Evolutionary conservation across 2,329 filamentous ascomycete species (phyloP), one percentile per base, ranked within the genome.

Genomic region (Colletotrichum salicis): DNA sequence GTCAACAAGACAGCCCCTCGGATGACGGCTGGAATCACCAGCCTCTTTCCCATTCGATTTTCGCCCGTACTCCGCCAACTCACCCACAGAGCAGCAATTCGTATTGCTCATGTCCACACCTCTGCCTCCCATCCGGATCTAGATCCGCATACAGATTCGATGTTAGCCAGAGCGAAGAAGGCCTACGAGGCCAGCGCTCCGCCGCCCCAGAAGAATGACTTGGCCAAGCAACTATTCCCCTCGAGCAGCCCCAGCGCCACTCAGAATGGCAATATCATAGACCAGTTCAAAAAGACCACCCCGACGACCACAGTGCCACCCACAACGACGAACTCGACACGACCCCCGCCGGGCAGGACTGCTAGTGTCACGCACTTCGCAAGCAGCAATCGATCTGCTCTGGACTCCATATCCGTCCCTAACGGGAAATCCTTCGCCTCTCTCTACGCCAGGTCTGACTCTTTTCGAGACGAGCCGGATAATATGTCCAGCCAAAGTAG

Each of bases 141-240:
- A 27, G 37, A 45, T 55, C 59, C 55, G n/a, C 19, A 45, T 29
- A 19, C 76, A 41, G 75, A 79, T 71, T 65, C 78, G 58, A 84
- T 83, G 82, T 76, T 83, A 24, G 79, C 76, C 57, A 79, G 79
- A 74, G 80, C 80, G 29, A 81, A 81, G 45, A 81, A 80, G 75
- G 74, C 75, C 8, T 84, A 80, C 74, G 78, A 83, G 80, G 82
- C 84, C 71, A 81, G 80, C 67, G 76, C 79, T 73, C 77, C 81
- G 67, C 70, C 80, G 6, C 76, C 77, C 27, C 78, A 79, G 11
- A 80, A 80, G 62, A 74, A 77, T 10, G 75, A 78, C 59, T 78
- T 88, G 55, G 80, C 83, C 5, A 89, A 90, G 78, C 84, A 88
- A 69, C 81, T 88, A 19, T 89, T 91, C 74, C 85, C 88, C 4